phyloP scores from a whole-genome alignment of 208 protist genomes.

The Leishmania major region DNA sequence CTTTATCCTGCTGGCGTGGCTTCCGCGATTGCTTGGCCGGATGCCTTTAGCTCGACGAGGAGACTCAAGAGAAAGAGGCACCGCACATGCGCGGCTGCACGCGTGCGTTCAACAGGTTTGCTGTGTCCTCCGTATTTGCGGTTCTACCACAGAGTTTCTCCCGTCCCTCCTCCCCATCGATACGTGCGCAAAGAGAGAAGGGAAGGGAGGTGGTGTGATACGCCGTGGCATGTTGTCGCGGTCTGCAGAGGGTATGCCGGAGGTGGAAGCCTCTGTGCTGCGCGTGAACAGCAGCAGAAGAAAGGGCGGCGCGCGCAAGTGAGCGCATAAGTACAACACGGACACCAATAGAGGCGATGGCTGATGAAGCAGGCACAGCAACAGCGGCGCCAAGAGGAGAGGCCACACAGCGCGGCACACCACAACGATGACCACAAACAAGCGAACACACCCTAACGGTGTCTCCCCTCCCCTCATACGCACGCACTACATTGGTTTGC shows the following conservation, averaged over 20 bases:
- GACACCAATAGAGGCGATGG: background rate
- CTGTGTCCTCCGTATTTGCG: background rate
- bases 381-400: background rate
- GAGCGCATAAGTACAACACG: background rate
- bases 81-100: background rate
- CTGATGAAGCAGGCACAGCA: too few species aligned
- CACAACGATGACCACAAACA: background rate
- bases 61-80: background rate
- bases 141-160: background rate
- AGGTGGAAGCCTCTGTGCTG: background rate
- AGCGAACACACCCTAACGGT: background rate
- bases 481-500: too few species aligned
- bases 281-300: background rate
- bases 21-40: background rate
- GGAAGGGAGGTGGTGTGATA: background rate
- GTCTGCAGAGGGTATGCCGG: background rate
- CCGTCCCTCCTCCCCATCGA: background rate
- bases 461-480: background rate
- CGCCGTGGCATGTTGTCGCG: background rate
- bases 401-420: background rate
- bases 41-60: background rate
- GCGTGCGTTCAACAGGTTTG: background rate
- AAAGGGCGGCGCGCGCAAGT: background rate
- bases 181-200: background rate
- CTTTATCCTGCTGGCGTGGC: background rate